Evolutionary conservation across 305 asterid genomes (phyloP).

Genomic region (Fraxinus sp.): DNA sequence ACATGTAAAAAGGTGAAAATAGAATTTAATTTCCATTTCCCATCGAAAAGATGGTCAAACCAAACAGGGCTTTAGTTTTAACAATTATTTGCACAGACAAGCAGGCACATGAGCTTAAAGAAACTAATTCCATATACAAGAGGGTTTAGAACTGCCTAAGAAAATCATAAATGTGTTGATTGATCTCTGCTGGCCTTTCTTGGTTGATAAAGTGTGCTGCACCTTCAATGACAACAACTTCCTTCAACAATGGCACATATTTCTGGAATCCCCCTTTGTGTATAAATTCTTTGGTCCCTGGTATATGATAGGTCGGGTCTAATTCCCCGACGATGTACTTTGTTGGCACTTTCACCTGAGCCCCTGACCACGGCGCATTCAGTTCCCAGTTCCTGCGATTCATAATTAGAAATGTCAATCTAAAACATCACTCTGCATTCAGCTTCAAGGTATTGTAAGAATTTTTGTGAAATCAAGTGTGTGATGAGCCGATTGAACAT

Average conservation of each 20-base stretch:
- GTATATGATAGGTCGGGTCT: slow-evolving; percentile 36
- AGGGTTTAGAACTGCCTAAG: slow-evolving; percentile 34
- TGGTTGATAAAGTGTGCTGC: slow-evolving; percentile 52
- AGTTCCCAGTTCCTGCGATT: slow-evolving; percentile 48
- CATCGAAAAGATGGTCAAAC: no score
- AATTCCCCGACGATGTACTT: slow-evolving; percentile 49
- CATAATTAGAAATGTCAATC: neutral
- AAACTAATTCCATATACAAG: neutral
- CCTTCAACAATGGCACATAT: slow-evolving; percentile 46
- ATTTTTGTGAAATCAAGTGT: neutral
- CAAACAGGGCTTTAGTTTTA: neutral
- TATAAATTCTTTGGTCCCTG: slow-evolving; percentile 38
- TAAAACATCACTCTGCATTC: neutral
- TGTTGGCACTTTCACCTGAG: slow-evolving; percentile 40
- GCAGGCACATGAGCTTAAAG: neutral
- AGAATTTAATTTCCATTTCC: no score
- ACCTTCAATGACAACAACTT: slow-evolving; percentile 47
- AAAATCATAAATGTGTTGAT: slow-evolving; percentile 37
- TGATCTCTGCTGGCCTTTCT: slow-evolving; percentile 51
- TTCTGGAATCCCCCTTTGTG: slow-evolving; percentile 44
- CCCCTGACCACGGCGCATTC: slow-evolving; percentile 43
- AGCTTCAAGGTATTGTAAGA: neutral
- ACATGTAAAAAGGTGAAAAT: no score
- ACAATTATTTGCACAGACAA: neutral
- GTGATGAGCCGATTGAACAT: neutral